Evolutionary conservation across 768 basidiomycete species (phyloP).

Genomic region (Leccinum subtestaceum): DNA sequence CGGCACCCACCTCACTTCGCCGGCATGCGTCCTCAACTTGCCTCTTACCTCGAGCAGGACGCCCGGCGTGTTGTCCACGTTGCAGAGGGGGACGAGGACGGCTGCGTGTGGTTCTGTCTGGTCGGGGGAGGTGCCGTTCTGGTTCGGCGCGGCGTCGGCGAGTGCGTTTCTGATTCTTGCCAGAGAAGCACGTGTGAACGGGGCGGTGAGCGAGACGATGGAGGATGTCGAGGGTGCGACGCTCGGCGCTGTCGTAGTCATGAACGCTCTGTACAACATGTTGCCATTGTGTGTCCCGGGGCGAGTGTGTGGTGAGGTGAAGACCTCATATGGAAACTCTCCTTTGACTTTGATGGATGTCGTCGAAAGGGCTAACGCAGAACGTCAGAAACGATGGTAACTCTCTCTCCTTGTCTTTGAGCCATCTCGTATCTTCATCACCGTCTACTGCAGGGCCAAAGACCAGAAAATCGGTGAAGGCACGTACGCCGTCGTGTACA

Average conservation of each 20-base stretch:
- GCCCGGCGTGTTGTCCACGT: slow-evolving; percentile 62
- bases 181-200: slow-evolving; percentile 38
- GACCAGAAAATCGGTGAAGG: slow-evolving; percentile 87
- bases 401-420: slow-evolving; percentile 8
- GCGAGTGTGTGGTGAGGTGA: no score
- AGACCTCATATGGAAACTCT: slow-evolving; percentile 3
- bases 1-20: slow-evolving; percentile 69
- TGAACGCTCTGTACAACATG: slow-evolving; percentile 30
- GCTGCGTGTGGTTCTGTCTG: slow-evolving; percentile 51
- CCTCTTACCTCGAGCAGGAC: slow-evolving; percentile 72
- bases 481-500: slow-evolving; percentile 94
- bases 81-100: slow-evolving; percentile 76
- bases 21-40: slow-evolving; percentile 64
- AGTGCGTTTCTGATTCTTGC: slow-evolving; percentile 31
- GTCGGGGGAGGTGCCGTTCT: slow-evolving; percentile 18
- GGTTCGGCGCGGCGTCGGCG: slow-evolving; percentile 4
- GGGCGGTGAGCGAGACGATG: slow-evolving; percentile 33
- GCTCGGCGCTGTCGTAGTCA: slow-evolving; percentile 6
- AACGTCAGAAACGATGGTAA: slow-evolving; percentile 68
- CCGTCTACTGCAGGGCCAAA: slow-evolving; percentile 55
- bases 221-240: slow-evolving; percentile 10
- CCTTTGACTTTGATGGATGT: slow-evolving; percentile 57
- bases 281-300: slow-evolving; percentile 16
- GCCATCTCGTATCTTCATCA: slow-evolving; percentile 3
- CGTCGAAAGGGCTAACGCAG: slow-evolving; percentile 75